These are phyloP conservation scores for Macrolepiota fuliginosa DNA, from an alignment of 768 basidiomycete species.

Conservation along the genomic window DNA sequence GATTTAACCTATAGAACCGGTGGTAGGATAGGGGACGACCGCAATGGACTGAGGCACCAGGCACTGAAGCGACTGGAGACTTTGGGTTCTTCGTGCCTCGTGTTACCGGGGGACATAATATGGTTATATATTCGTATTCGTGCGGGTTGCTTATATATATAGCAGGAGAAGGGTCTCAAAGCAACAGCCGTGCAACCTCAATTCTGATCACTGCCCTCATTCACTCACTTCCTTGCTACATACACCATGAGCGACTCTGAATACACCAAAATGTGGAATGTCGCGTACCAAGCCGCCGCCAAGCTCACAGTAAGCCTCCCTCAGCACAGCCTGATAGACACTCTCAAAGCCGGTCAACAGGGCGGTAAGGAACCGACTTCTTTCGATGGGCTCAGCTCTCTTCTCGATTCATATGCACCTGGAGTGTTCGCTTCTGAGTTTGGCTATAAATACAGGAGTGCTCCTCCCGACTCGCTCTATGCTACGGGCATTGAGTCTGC, in stretches of 20 bases:
- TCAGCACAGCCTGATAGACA: not conserved
- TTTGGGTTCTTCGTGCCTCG: too few relatives aligned
- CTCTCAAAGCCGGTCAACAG: not conserved
- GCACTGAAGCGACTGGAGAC: too few relatives aligned
- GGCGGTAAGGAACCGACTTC: not conserved
- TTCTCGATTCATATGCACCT: not conserved
- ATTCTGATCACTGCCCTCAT: too few relatives aligned
- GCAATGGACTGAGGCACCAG: too few relatives aligned
- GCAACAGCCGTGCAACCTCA: too few relatives aligned
- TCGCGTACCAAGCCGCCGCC: not conserved
- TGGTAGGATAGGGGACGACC: too few relatives aligned
- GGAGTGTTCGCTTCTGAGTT: not conserved
- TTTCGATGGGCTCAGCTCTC: not conserved
- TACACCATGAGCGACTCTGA: not conserved
- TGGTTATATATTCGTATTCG: too few relatives aligned
- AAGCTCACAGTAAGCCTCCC: not conserved
- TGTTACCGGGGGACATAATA: too few relatives aligned
- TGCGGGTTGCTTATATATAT: too few relatives aligned
- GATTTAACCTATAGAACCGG: too few relatives aligned
- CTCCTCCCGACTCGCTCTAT: not conserved
- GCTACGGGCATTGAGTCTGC: not conserved
- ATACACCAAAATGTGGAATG: not conserved
- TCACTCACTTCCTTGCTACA: not conserved
- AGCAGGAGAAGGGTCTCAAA: too few relatives aligned
- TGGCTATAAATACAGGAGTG: not conserved